Percentiles rank a stretch among this genome's conserved stretches.
Conservation (phyloP, 495 filamentous ascomycete species). For the Aspergillus affinis region DNA sequence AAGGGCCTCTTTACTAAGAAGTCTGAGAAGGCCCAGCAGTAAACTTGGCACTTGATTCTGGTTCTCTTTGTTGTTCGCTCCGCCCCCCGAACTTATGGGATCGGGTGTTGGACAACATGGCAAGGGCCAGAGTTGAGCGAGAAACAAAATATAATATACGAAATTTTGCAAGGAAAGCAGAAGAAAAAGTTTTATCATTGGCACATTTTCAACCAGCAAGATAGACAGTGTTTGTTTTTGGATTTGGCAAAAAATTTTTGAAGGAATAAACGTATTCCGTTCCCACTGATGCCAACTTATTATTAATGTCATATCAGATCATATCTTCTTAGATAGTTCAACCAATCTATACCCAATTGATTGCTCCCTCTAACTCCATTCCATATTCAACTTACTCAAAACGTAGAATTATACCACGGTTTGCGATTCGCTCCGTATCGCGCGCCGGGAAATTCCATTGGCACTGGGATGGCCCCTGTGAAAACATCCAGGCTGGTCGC, state of each 20-base stretch:
- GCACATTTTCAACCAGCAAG: background rate
- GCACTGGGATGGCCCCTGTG: constrained; percentile 59
- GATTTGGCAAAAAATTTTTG: background rate
- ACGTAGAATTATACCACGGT: constrained; percentile 56
- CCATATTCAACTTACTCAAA: background rate
- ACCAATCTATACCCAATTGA: background rate
- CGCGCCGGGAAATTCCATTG: constrained; percentile 64
- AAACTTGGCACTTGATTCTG: background rate
- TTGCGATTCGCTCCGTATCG: constrained; percentile 40
- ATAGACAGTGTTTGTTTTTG: constrained; percentile 7
- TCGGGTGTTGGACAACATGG: background rate
- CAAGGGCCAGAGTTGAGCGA: background rate
- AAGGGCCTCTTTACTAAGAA: constrained; percentile 40
- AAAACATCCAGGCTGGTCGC: constrained; percentile 48
- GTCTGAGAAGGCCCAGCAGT: constrained; percentile 9
- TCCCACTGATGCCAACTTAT: background rate
- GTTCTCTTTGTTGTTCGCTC: background rate
- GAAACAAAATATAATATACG: background rate
- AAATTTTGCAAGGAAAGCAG: background rate
- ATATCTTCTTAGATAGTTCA: background rate
- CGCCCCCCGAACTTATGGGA: too few relatives aligned
- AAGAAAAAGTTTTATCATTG: background rate
- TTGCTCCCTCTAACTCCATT: background rate
- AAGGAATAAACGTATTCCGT: background rate
- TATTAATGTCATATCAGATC: background rate